These are phyloP conservation scores for Asterophora parasitica DNA, from an alignment of 768 basidiomycete species.

Conservation along the genomic window DNA sequence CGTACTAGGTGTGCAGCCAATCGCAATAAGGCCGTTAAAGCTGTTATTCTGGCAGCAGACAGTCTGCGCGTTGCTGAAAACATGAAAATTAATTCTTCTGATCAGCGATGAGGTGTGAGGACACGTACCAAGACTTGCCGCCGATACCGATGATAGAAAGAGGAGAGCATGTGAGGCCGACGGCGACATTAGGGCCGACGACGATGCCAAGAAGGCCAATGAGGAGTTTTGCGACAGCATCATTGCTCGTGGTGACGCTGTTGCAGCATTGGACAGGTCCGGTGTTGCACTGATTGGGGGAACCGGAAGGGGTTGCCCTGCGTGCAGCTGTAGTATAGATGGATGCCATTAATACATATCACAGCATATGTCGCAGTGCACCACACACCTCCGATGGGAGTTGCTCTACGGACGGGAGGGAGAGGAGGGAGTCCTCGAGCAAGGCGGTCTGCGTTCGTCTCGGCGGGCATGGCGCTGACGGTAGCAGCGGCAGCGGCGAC, in stretches of 20 bases:
- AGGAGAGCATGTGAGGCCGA: constrained; percentile 36
- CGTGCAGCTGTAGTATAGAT: constrained; percentile 30
- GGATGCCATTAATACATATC: background rate
- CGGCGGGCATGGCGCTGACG: constrained; percentile 31
- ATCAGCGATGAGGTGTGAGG: background rate
- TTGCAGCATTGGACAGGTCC: constrained; percentile 44
- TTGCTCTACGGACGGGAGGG: constrained; percentile 37
- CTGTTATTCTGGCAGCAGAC: constrained; percentile 44
- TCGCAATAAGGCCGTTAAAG: constrained; percentile 38
- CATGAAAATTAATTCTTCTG: background rate
- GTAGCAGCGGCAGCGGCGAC: constrained; percentile 32
- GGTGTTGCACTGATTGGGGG: constrained; percentile 32
- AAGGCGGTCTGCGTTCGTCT: constrained; percentile 50
- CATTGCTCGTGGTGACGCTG: constrained; percentile 17
- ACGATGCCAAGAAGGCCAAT: constrained; percentile 28
- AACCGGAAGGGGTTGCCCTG: constrained; percentile 29
- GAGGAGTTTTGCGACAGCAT: constrained; percentile 15
- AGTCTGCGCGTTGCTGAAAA: constrained; percentile 30
- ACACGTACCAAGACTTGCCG: constrained; percentile 27
- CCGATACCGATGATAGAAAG: constrained; percentile 28
- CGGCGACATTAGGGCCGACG: constrained; percentile 16
- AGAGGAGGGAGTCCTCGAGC: constrained; percentile 47
- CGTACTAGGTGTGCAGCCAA: constrained; percentile 42
- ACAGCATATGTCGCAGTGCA: background rate
- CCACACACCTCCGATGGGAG: constrained; percentile 28